Conservation (phyloP, 2,329 filamentous ascomycete species). For the Exophiala sp. region DNA sequence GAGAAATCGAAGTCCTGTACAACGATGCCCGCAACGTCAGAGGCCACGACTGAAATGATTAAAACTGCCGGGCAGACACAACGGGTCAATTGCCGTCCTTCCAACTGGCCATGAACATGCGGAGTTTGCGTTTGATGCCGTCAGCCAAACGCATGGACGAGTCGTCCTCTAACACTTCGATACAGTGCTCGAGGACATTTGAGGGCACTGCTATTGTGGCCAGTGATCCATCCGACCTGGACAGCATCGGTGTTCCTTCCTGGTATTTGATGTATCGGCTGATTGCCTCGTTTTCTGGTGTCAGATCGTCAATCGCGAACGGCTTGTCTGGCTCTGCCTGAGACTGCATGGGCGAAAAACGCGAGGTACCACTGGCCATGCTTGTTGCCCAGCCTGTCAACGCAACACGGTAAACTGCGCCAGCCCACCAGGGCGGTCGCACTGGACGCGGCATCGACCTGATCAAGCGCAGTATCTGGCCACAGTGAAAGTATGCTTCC, state of each 20-base stretch:
- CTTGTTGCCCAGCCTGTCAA: constrained; percentile 63
- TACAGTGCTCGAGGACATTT: constrained; percentile 49
- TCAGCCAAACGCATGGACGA: constrained; percentile 52
- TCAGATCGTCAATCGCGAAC: constrained; percentile 51
- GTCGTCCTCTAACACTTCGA: constrained; percentile 53
- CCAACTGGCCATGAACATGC: constrained; percentile 37
- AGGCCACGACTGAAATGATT: neutral
- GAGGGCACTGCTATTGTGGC: constrained; percentile 48
- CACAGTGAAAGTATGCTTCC: constrained; percentile 64
- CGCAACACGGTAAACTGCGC: constrained; percentile 64
- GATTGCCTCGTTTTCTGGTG: constrained; percentile 51
- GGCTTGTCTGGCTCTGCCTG: constrained; percentile 34
- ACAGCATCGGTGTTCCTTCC: constrained; percentile 52
- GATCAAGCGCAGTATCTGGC: constrained; percentile 62
- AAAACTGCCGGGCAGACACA: neutral
- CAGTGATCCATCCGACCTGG: constrained; percentile 48
- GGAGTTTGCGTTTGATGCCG: constrained; percentile 53
- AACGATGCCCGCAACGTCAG: neutral
- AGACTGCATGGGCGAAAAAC: constrained; percentile 32
- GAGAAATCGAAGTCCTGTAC: neutral
- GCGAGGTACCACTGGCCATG: constrained; percentile 47
- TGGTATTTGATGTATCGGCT: constrained; percentile 52
- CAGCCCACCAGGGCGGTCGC: constrained; percentile 68
- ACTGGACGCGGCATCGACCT: constrained; percentile 58
- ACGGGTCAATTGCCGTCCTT: constrained; percentile 20